Evolutionary conservation across 176 grass and related monocot species (phyloP), one percentile per base, ranked within the genome.

Genomic region (Bolboschoenus planiculmis): DNA sequence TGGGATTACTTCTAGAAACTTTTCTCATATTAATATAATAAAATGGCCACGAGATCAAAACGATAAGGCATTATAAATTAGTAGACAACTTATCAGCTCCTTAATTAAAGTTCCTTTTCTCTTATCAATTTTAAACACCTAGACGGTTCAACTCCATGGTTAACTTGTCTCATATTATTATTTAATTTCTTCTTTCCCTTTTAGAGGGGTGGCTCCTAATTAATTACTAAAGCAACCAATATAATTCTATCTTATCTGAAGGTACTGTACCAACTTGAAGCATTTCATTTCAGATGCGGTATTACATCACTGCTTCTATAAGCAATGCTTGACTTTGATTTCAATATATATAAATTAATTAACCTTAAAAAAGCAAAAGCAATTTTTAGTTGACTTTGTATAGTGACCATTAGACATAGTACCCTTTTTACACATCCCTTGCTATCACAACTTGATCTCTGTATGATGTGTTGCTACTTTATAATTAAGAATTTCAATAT

Each of bases 281-380:
- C 72, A 77, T 53, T 73, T 77, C 20, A 77, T 31, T 53, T 77
- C 46, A 53, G 46, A 30, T 77, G 72, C 72, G 46, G 7, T 77
- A 50, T 53, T 77, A 77, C 46, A 77, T 77, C 72, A 77, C 46
- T 77, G 72, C 72, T 76, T 10, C 42, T 48, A 31, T 76, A 76
- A 74, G 30, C 71, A 76, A 43, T 29, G 26, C 71, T 53, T 77
- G 44, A 77, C 24, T 18, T 53, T 77, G 14, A 77, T 31, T 77
- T 77, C 6, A 53, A 29, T 77, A 53, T 77, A 33, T n/a, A n/a
- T n/a, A n/a, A n/a, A n/a, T n/a, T n/a, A n/a, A n/a, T n/a, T n/a
- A 76, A 77, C 72, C 72, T 77, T 77, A 51, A 77, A 33, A 29
- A 77, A 7, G 46, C 27, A 51, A 77, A 77, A 53, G 72, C 20